A percentile compares a stretch with the other conserved stretches of the same genome.
Evolutionary conservation across 345 rosid species (phyloP).

Genomic region (Linum trigynum): DNA sequence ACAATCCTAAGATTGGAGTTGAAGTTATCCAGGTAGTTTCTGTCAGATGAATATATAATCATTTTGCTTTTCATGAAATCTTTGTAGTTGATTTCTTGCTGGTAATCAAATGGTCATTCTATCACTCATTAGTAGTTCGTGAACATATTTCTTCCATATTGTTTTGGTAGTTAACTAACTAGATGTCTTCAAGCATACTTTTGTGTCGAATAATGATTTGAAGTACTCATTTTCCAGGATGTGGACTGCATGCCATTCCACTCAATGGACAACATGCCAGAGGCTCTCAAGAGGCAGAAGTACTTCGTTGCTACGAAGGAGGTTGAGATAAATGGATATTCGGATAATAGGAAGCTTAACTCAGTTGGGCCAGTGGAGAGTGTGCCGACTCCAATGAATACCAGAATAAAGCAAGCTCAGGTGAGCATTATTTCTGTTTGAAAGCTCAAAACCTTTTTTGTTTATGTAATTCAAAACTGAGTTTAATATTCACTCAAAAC

Average conservation of each 20-base stretch:
- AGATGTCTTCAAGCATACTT: background rate
- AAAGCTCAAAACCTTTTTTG: background rate
- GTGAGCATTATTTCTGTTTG: constrained; percentile 16
- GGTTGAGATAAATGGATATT: constrained; percentile 35
- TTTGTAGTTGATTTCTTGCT: background rate
- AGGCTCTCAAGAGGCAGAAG: constrained; percentile 59
- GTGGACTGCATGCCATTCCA: constrained; percentile 93
- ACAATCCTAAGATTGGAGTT: constrained; percentile 21
- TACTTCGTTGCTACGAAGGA: constrained; percentile 36
- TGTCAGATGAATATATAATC: background rate
- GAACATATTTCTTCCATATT: no score
- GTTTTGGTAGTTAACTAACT: no score
- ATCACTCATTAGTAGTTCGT: no score
- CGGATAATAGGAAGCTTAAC: constrained; percentile 30
- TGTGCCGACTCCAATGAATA: constrained; percentile 30
- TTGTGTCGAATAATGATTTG: constrained; percentile 10
- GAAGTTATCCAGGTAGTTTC: constrained; percentile 22
- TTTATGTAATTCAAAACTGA: background rate
- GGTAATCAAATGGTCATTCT: no score
- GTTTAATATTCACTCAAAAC: background rate
- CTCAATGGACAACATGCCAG: constrained; percentile 84
- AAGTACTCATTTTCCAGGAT: constrained; percentile 46
- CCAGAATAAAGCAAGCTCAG: constrained; percentile 32
- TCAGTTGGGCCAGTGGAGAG: constrained; percentile 36
- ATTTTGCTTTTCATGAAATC: background rate